Conservation (phyloP, 352 stramenopile genomes). For the Globisporangium cystogenes region DNA sequence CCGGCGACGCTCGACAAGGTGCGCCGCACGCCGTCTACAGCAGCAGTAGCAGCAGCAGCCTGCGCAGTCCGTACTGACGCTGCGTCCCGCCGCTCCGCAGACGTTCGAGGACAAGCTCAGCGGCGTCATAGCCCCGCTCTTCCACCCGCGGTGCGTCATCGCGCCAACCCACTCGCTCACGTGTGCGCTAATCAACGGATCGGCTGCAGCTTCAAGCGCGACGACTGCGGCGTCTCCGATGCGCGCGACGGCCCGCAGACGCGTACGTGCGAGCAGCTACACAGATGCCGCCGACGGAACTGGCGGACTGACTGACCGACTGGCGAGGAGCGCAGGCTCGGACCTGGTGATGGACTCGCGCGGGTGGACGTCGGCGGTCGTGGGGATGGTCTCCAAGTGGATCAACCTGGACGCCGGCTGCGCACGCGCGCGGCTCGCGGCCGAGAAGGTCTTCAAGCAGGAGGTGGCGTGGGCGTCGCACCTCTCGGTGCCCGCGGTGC, state of each 20-base stretch:
- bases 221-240: conserved; percentile 58
- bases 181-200: too few species aligned
- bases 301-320: too few species aligned
- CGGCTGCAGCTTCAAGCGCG: conserved; percentile 58
- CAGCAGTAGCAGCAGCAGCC: too few species aligned
- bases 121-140: conserved; percentile 71
- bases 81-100: conserved; percentile 23
- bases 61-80: neutral
- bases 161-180: neutral
- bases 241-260: conserved; percentile 47
- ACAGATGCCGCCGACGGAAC: too few species aligned
- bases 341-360: conserved; percentile 82
- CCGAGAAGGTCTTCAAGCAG: conserved; percentile 82
- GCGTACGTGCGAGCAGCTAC: conserved; percentile 34
- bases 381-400: conserved; percentile 78
- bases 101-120: conserved; percentile 76
- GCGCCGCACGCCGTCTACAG: too few species aligned
- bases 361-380: conserved; percentile 77
- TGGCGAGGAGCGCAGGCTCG: conserved; percentile 29
- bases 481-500: conserved; percentile 92
- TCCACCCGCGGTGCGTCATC: conserved; percentile 60
- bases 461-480: conserved; percentile 96
- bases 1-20: conserved; percentile 59
- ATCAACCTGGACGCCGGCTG: conserved; percentile 61
- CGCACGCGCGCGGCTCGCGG: conserved; percentile 28